Conservation (phyloP, 2,329 filamentous ascomycete species). For the Colletotrichum sp. region DNA sequence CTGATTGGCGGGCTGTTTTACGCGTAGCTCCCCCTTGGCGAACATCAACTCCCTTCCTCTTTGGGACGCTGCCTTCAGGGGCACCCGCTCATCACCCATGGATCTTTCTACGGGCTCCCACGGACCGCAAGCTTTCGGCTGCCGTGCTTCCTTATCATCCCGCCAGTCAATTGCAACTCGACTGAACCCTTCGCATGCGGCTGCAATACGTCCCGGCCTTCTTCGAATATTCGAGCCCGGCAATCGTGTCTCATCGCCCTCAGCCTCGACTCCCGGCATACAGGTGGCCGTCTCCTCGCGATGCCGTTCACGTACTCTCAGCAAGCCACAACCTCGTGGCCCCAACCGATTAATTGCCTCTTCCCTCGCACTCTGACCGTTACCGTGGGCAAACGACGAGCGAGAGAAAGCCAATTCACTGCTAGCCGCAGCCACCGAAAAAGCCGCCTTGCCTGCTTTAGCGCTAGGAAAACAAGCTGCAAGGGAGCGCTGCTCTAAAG, state of each 20-base stretch:
- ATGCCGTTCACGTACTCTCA: background rate
- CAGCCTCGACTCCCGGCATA: background rate
- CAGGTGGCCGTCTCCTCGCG: background rate
- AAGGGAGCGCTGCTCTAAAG: background rate
- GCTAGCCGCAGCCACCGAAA: slow-evolving; percentile 6
- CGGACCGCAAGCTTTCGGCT: background rate
- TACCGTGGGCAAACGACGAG: background rate
- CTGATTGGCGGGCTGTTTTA: background rate
- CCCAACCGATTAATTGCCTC: background rate
- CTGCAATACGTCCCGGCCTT: background rate
- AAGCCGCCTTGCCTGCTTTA: slow-evolving; percentile 4
- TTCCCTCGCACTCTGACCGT: background rate
- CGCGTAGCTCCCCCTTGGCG: background rate
- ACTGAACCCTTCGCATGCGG: background rate
- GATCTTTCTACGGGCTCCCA: background rate
- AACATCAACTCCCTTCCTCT: background rate
- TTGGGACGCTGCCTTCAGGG: background rate
- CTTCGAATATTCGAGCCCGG: background rate
- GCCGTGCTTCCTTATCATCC: background rate
- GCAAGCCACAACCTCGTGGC: slow-evolving; percentile 1
- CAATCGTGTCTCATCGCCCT: background rate
- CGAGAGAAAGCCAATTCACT: background rate
- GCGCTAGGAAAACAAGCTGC: slow-evolving; percentile 2
- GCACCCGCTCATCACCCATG: background rate
- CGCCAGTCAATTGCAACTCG: background rate